These are phyloP conservation scores for Fusarium sp. DNA, from an alignment of 2,329 filamentous ascomycete species.

Conservation along the genomic window DNA sequence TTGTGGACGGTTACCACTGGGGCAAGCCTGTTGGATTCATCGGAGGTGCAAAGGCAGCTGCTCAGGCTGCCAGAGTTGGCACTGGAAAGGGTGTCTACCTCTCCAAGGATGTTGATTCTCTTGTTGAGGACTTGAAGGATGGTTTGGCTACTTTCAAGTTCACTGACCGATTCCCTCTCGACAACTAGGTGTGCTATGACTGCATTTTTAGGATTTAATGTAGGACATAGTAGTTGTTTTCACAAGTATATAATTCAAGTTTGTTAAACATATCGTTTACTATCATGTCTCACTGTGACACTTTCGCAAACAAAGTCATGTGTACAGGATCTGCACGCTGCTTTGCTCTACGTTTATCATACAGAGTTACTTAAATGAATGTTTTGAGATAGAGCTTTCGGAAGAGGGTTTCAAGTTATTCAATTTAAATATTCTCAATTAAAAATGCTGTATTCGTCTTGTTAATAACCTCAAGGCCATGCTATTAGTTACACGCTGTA, in stretches of 20 bases:
- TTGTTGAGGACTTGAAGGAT: conserved; percentile 63
- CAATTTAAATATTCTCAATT: background rate
- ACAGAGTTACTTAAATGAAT: background rate
- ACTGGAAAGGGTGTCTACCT: conserved; percentile 57
- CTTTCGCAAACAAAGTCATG: background rate
- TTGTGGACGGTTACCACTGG: conserved; percentile 72
- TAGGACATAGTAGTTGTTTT: background rate
- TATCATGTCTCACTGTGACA: background rate
- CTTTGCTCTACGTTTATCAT: background rate
- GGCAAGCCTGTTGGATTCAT: conserved; percentile 76
- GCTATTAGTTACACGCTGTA: background rate
- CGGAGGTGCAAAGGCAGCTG: conserved; percentile 56
- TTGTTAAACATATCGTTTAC: background rate
- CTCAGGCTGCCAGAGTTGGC: conserved; percentile 59
- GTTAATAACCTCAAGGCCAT: background rate
- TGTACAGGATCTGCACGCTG: background rate
- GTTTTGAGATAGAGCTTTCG: background rate
- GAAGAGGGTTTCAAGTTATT: background rate
- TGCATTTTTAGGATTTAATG: background rate
- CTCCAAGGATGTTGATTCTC: conserved; percentile 48
- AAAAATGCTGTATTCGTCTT: background rate
- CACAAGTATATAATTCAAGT: background rate
- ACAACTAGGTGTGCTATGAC: conserved; percentile 47
- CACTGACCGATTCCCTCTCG: conserved; percentile 70
- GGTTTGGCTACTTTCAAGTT: conserved; percentile 75